phyloP scores from a whole-genome alignment of 768 basidiomycete species.

The Leucocoprinus leucothites region DNA sequence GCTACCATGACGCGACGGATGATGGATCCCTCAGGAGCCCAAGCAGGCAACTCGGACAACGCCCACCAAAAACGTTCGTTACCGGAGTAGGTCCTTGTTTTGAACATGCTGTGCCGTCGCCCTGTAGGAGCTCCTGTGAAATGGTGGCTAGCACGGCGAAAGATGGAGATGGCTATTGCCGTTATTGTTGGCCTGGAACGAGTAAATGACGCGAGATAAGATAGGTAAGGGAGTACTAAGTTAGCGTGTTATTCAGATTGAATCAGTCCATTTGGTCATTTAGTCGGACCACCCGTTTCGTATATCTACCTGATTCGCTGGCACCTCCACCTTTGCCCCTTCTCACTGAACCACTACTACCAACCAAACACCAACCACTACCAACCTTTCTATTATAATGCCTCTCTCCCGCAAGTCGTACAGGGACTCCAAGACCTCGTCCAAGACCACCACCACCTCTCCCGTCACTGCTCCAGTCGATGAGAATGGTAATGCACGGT shows the following conservation, averaged over 20 bases:
- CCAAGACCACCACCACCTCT: neutral
- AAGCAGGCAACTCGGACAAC: neutral
- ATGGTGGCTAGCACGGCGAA: neutral
- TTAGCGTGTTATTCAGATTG: constrained; percentile 1
- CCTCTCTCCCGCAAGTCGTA: constrained; percentile 8
- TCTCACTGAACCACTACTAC: neutral
- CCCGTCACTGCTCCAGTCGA: neutral
- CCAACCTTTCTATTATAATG: neutral
- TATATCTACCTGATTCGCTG: constrained; percentile 11
- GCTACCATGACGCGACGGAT: neutral
- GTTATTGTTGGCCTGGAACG: constrained; percentile 8
- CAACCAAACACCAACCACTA: neutral
- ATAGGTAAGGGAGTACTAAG: neutral
- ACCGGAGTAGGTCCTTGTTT: neutral
- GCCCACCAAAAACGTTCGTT: constrained; percentile 5
- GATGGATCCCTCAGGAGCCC: neutral
- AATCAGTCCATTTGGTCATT: constrained; percentile 2
- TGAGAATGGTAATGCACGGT: neutral
- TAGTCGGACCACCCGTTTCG: constrained; percentile 4
- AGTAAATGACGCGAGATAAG: constrained; percentile 9
- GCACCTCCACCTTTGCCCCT: constrained; percentile 2
- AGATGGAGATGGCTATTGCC: neutral
- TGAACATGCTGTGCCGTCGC: constrained; percentile 1
- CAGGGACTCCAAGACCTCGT: constrained; percentile 1
- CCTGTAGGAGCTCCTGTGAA: neutral